phyloP scores from a whole-genome alignment of 2,329 filamentous ascomycete species.

The Trichoderma sp. region DNA sequence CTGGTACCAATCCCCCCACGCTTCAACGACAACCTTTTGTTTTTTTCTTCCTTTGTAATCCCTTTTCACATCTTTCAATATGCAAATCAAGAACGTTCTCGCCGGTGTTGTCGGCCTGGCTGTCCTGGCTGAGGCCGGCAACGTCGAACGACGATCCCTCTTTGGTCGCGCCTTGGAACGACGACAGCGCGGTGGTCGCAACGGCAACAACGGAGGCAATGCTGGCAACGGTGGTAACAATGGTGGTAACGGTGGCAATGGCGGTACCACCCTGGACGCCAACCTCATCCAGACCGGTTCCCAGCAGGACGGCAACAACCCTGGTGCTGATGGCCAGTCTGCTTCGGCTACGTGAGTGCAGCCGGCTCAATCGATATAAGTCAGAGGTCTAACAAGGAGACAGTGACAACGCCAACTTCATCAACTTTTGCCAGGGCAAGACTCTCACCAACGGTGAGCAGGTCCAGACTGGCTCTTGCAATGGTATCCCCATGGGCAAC shows the following conservation, averaged over 20 bases:
- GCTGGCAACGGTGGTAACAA: constrained; percentile 32
- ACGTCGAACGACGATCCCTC: constrained; percentile 44
- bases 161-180: constrained; percentile 44
- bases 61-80: constrained; percentile 41
- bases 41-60: constrained; percentile 4
- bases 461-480: constrained; percentile 61
- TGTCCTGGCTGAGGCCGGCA: constrained; percentile 50
- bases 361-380: constrained; percentile 40
- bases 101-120: constrained; percentile 52
- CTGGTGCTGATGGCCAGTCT: constrained; percentile 51
- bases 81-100: constrained; percentile 56
- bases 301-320: constrained; percentile 50
- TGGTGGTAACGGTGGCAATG: constrained; percentile 31
- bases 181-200: constrained; percentile 36
- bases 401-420: constrained; percentile 62
- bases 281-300: constrained; percentile 55
- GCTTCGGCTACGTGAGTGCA: constrained; percentile 55
- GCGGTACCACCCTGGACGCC: constrained; percentile 43
- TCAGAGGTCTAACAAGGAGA: constrained; percentile 47
- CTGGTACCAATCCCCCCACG: constrained; percentile 44
- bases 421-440: constrained; percentile 62
- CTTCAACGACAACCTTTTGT: constrained; percentile 39
- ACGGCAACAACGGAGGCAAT: not conserved
- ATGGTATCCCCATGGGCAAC: constrained; percentile 62
- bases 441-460: constrained; percentile 64